Evolutionary conservation across 306 rosid species (phyloP).

Genomic region (Cucurbita argyrosperma): DNA sequence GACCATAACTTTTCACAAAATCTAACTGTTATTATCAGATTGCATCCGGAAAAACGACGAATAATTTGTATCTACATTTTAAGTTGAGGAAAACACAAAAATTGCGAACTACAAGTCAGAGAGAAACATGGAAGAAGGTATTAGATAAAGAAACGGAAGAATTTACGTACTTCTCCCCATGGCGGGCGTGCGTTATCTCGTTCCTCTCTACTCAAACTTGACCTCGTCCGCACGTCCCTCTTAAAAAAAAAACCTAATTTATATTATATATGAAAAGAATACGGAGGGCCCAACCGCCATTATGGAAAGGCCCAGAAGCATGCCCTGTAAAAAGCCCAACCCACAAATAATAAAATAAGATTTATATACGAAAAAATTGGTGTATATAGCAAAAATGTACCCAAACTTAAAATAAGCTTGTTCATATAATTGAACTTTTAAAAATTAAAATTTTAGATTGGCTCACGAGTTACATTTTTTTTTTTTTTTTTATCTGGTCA

Average conservation of each 20-base stretch:
- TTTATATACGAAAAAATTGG: no score
- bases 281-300: not conserved
- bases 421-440: no score
- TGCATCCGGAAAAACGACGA: not conserved
- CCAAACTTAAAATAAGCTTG: no score
- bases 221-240: not conserved
- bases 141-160: not conserved
- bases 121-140: not conserved
- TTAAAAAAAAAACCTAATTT: not conserved
- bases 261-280: not conserved
- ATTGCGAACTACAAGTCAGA: not conserved
- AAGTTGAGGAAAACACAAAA: not conserved
- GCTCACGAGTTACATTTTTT: no score
- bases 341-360: not conserved
- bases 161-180: conserved; percentile 3
- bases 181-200: not conserved
- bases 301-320: not conserved
- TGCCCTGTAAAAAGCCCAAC: not conserved
- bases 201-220: not conserved
- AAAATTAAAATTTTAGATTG: no score
- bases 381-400: not conserved
- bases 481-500: no score
- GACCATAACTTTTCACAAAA: no score
- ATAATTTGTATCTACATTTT: not conserved
- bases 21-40: not conserved